phyloP scores from a whole-genome alignment of 345 rosid species.

The Brassica juncea region DNA sequence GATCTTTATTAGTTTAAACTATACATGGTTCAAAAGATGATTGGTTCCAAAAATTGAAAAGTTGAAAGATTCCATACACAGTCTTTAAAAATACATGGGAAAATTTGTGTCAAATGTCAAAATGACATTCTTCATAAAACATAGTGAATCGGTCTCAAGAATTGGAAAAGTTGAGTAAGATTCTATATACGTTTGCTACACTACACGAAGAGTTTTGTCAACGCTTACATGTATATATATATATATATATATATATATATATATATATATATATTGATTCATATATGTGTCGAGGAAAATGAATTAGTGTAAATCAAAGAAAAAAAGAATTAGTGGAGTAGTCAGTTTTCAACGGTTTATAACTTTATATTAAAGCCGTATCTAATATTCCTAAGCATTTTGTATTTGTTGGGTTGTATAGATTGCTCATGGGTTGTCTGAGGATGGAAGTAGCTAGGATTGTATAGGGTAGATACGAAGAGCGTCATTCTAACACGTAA shows the following conservation, averaged over 20 bases:
- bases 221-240: neutral
- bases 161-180: neutral
- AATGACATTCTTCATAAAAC: neutral
- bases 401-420: conserved; percentile 12
- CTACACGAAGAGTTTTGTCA: conserved; percentile 18
- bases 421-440: conserved; percentile 36
- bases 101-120: too few species aligned
- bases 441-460: conserved; percentile 31
- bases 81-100: neutral
- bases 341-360: conserved; percentile 25
- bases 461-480: conserved; percentile 31
- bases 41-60: neutral
- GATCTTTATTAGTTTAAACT: conserved; percentile 14
- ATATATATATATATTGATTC: neutral
- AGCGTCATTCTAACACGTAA: conserved; percentile 24
- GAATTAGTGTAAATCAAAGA: neutral
- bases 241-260: too few species aligned
- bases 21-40: neutral
- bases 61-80: neutral
- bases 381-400: conserved; percentile 11
- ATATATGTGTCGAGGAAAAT: conserved; percentile 8
- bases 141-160: neutral
- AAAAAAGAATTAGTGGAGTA: neutral
- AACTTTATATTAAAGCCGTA: conserved; percentile 1
- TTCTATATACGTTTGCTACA: conserved; percentile 1